These are phyloP conservation scores for Obba rivulosa DNA, from an alignment of 768 basidiomycete species.

Conservation along the genomic window DNA sequence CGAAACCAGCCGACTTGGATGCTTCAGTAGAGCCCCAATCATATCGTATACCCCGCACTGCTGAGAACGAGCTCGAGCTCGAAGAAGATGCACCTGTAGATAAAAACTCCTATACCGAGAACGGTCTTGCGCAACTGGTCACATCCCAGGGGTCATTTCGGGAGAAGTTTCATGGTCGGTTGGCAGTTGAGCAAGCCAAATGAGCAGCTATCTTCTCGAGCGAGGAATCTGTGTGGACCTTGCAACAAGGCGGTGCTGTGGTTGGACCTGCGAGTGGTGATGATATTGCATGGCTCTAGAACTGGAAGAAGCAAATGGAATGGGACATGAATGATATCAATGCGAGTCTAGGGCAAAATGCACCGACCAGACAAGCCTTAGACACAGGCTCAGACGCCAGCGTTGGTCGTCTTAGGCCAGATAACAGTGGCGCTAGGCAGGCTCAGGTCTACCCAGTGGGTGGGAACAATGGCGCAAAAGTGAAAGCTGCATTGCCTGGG, in stretches of 20 bases:
- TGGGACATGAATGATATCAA: slow-evolving; percentile 2
- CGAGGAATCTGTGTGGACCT: slow-evolving; percentile 5
- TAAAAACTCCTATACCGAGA: not conserved
- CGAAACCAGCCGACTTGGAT: not conserved
- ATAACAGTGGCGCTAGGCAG: not conserved
- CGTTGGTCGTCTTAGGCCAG: not conserved
- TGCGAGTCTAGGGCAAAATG: not conserved
- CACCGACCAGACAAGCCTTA: not conserved
- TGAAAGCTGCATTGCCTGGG: not conserved
- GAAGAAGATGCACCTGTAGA: slow-evolving; percentile 6
- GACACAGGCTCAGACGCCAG: not conserved
- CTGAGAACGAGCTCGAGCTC: not conserved
- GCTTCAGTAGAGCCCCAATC: no score
- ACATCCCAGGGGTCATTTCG: not conserved
- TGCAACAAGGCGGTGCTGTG: not conserved
- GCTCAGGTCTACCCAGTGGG: not conserved
- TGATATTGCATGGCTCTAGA: not conserved
- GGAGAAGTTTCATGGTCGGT: slow-evolving; percentile 9
- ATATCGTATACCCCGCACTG: no score
- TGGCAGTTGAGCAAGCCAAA: slow-evolving; percentile 10
- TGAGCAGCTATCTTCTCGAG: slow-evolving; percentile 12
- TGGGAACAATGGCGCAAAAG: not conserved
- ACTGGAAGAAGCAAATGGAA: slow-evolving; percentile 10
- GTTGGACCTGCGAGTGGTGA: slow-evolving; percentile 3
- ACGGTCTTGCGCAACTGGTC: slow-evolving; percentile 1